Evolutionary conservation across 768 basidiomycete genomes (phyloP), one percentile per base, ranked within the genome.

Genomic region (Cubamyces lactineus): DNA sequence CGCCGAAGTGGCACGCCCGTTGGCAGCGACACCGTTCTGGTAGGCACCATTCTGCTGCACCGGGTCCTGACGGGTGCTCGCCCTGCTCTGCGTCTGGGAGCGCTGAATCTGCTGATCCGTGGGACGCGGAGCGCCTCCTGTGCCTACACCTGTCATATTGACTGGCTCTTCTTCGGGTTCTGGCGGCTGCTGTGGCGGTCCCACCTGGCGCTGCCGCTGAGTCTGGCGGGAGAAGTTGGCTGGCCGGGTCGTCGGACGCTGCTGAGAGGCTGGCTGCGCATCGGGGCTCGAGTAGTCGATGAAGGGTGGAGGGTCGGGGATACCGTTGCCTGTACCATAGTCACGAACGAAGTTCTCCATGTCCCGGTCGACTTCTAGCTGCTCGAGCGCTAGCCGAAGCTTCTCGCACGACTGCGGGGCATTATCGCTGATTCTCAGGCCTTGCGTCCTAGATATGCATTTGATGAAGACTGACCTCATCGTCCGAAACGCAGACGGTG

Each of bases 401-500:
- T 87, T 84, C 76, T 99, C 97, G 74, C 96, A 98, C 0, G 94
- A 93, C 96, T 98, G 23, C 6, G 34, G 28, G 45, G 46, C 34
- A 38, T 21, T 21, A 53, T 28, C 64, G 59, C 51, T 48, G 57
- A 16, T 34, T 34, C 34, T 34, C 34, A 34, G 34, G 34, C 9
- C 34, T 34, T 49, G 52, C 30, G 47, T 24, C 28, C 24, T 28
- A 39, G 17, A 7, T 24, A 13, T 3, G 58, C 19, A 38, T 9
- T 16, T 40, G 23, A 15, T 19, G 17, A 6, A 45, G 38, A 61
- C 58, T 78, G 83, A 94, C 93, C 86, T 96, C 94, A 68, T 99
- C 97, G 71, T 98, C 97, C 12, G 87, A 79, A 17, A 99, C 96
- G 68, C 97, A 98, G 15, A 96, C 91, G 12, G 91, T 92, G 15